Percentiles rank a stretch among this genome's conserved stretches.
These are phyloP conservation scores for Rhizopogon salebrosus DNA, from an alignment of 768 basidiomycete genomes.

Conservation along the genomic window DNA sequence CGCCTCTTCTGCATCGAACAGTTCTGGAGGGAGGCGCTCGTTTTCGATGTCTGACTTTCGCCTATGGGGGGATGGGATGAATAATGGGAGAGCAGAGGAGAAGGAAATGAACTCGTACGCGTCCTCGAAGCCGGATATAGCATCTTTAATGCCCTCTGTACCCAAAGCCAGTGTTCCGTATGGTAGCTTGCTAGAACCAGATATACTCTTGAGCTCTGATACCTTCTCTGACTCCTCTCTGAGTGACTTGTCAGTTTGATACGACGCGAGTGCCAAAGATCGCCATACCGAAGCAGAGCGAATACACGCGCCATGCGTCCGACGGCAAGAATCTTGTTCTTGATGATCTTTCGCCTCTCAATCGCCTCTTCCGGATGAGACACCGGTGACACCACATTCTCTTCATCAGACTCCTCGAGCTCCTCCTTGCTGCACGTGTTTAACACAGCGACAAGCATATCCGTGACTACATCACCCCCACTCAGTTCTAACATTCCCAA, in stretches of 20 bases:
- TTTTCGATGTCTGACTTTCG: constrained; percentile 99
- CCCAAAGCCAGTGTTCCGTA: constrained; percentile 82
- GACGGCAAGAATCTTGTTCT: constrained; percentile 97
- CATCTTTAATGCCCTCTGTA: constrained; percentile 91
- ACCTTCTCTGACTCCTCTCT: constrained; percentile 98
- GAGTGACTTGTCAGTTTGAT: neutral
- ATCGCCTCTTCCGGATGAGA: constrained; percentile 40
- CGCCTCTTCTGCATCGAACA: constrained; percentile 77
- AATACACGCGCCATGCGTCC: constrained; percentile 96
- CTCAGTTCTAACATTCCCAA: constrained; percentile 2
- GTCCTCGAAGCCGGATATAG: constrained; percentile 90
- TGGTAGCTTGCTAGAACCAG: constrained; percentile 72
- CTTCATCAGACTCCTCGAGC: constrained; percentile 72
- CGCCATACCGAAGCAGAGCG: constrained; percentile 83
- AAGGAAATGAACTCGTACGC: constrained; percentile 53
- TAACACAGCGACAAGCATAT: constrained; percentile 96
- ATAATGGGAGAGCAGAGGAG: neutral
- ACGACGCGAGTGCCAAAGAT: neutral
- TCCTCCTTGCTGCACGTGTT: constrained; percentile 97
- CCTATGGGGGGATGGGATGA: constrained; percentile 33
- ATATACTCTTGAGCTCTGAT: constrained; percentile 91
- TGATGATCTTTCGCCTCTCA: constrained; percentile 88
- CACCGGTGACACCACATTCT: constrained; percentile 32
- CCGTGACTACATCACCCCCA: constrained; percentile 67
- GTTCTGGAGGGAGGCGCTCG: constrained; percentile 93